Evolutionary conservation across 768 basidiomycete genomes (phyloP), one percentile per base, ranked within the genome.

Genomic region (Pleurotus salmoneostramineus): DNA sequence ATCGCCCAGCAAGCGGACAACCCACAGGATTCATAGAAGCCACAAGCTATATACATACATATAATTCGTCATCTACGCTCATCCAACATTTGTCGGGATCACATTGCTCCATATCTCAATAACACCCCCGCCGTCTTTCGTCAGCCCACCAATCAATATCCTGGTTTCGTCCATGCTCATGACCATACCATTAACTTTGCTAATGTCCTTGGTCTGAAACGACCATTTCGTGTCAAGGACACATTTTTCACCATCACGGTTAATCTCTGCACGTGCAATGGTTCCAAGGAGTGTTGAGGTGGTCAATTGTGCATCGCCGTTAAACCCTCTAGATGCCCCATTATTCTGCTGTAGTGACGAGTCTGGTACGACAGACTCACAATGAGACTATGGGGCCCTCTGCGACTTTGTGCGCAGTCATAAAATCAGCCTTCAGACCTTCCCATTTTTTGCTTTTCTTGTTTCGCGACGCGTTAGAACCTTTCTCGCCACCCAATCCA

Each of bases 381-480:
- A 89, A 60, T 7, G 83, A 82, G 46, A 89, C 88, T 32, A 93
- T 72, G 21, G 91, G 91, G 0, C 91, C 91, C 58, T 88, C 82
- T 1, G 86, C 87, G 14, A 85, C 75, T 57, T 84, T 80, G 44
- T 72, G 61, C 32, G 80, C 63, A 43, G 77, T 50, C 17, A 78
- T 78, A 45, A 76, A 76, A 0, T 79, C 75, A 27, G 66, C 68
- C 49, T 77, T 74, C 21, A 92, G 71, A 2, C 92, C 91, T 59
- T 84, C 82, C 91, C 92, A 93, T 64, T 83, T 88, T 58, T 83
- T 81, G 36, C 74, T 74, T 59, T 79, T 74, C 64, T 80, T 83
- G 71, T 83, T 86, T 65, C 77, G 76, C 7, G 60, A 46, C 15
- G 45, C 36, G 45, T 60, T 68, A 58, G 57, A 60, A 5, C 58